Evolutionary conservation across 75 land plant genomes (phyloP).

Genomic region (Gnetum montanum): DNA sequence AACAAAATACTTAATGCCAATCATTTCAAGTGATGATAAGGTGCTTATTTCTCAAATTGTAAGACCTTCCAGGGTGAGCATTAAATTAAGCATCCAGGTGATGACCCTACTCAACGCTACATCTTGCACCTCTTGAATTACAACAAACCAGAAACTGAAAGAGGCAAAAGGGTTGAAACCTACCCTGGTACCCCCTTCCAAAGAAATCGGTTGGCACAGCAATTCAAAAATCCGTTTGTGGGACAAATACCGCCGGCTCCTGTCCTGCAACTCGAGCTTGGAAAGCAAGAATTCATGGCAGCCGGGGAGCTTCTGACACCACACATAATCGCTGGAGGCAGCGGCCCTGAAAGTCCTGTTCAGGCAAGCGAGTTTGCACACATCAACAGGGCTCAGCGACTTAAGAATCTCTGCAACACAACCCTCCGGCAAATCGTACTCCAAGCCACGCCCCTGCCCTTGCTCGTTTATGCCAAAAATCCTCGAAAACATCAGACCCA

Average conservation of each 20-base stretch:
- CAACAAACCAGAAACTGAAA: not conserved
- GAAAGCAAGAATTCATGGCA: slow-evolving; percentile 32
- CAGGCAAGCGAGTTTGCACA: slow-evolving; percentile 50
- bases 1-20: too few species aligned
- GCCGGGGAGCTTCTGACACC: slow-evolving; percentile 47
- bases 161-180: not conserved
- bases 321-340: slow-evolving; percentile 50
- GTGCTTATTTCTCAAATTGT: too few species aligned
- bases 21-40: too few species aligned
- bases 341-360: slow-evolving; percentile 59
- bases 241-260: slow-evolving; percentile 9
- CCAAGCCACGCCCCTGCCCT: too few species aligned
- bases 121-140: too few species aligned
- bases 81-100: too few species aligned
- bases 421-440: slow-evolving; percentile 72
- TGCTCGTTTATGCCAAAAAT: too few species aligned
- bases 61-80: too few species aligned
- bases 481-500: too few species aligned
- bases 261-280: slow-evolving; percentile 9
- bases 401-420: slow-evolving; percentile 54
- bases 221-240: slow-evolving; percentile 42
- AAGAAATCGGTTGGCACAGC: slow-evolving; percentile 37
- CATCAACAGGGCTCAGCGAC: slow-evolving; percentile 52
- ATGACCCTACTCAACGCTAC: too few species aligned
- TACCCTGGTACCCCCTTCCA: slow-evolving; percentile 53